Base-by-base conservation (phyloP, 2,329 filamentous ascomycete genomes). In the Fusarium longipes region DNA sequence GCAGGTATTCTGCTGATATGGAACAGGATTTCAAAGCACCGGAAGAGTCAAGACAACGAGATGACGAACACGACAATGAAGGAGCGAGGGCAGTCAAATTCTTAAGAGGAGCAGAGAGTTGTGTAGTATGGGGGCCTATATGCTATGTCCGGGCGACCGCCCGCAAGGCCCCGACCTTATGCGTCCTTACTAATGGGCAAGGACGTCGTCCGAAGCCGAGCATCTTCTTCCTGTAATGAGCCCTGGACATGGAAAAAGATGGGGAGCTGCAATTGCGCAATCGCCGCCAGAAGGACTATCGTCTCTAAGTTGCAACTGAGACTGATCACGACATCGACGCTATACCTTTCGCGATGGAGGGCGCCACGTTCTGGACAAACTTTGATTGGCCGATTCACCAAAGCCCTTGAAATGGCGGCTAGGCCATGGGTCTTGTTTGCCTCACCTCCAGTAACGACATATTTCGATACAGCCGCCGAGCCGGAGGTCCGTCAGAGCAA, bases 291-390 rank as follows among this genome's bases (percentile, higher is more conserved):
- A 57, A 74, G 70, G 64, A 73, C 66, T 68, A 69, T 70, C 65
- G 63, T 68, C 67, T 72, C 55, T 57, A 63, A 70, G 73, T 72
- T 73, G 71, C 63, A 73, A 75, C 73, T 75, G 74, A 74, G 75
- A 78, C 71, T 75, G 78, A 83, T 83, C 82, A 83, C 82, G 82
- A 83, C 82, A 83, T 83, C 81, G 77, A 79, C 81, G 81, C 82
- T 82, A 83, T 78, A 65, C 76, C 81, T 81, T 81, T 82, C 80
- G 80, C 80, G 79, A 82, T 79, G 75, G 70, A 73, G 65, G 57
- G 49, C 61, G 59, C 67, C 63, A 58, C 56, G 61, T 30, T 58
- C 60, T 55, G 33, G 57, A 55, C 65, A 67, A 50, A 56, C 57
- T 49, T 63, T 80, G 76, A 81, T 81, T 82, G 79, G 79, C 47